Conservation (phyloP, 2,329 filamentous ascomycete genomes). For the Emergomyces orientalis region DNA sequence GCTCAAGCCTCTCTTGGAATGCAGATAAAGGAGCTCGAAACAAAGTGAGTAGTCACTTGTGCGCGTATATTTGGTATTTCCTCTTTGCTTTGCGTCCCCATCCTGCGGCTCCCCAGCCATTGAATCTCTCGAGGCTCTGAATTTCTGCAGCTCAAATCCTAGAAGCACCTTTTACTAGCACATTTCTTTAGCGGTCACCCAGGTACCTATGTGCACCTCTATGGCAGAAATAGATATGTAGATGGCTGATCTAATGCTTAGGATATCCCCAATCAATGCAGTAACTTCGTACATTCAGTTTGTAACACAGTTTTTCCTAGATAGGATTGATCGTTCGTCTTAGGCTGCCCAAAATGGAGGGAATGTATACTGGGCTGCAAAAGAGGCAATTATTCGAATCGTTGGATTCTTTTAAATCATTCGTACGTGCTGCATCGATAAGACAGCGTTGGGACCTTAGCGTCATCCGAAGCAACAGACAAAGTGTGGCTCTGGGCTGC, state of each 20-base stretch:
- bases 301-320: too few relatives aligned
- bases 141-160: neutral
- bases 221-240: neutral
- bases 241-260: neutral
- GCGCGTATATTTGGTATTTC: neutral
- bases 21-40: neutral
- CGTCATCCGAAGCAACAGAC: constrained; percentile 34
- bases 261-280: neutral
- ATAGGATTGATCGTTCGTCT: too few relatives aligned
- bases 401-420: constrained; percentile 32
- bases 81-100: neutral
- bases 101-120: neutral
- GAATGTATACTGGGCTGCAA: constrained; percentile 33
- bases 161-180: neutral
- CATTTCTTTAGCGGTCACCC: neutral
- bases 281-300: neutral
- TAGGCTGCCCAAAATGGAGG: constrained; percentile 22
- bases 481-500: constrained; percentile 35
- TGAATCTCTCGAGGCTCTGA: neutral
- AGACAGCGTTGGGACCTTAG: constrained; percentile 35
- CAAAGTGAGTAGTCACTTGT: neutral
- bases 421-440: constrained; percentile 34
- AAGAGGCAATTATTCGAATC: constrained; percentile 32
- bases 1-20: neutral
- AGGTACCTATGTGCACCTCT: neutral